Evolutionary conservation across 2,329 filamentous ascomycete species (phyloP).

Genomic region (Ilyonectria destructans): DNA sequence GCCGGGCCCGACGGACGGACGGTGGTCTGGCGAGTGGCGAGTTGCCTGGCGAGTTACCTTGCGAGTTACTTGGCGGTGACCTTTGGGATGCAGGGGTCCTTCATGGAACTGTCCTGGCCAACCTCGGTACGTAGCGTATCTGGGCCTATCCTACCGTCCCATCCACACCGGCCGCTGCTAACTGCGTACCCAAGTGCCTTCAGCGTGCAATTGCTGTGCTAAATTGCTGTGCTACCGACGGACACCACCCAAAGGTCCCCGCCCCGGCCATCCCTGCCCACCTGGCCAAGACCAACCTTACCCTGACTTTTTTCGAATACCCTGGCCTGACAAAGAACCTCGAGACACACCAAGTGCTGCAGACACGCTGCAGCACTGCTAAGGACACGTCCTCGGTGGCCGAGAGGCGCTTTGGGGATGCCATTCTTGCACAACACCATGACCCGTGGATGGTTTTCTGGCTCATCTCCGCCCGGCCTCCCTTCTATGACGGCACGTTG

Average conservation of each 20-base stretch:
- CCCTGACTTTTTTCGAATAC: constrained; percentile 3
- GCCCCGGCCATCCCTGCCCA: not conserved
- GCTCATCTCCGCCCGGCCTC: constrained; percentile 34
- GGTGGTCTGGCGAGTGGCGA: not conserved
- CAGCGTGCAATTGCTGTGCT: too few species aligned
- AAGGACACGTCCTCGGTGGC: not conserved
- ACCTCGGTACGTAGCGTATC: not conserved
- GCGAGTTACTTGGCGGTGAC: constrained; percentile 25
- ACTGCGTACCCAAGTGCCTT: too few species aligned
- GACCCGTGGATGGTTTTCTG: constrained; percentile 39
- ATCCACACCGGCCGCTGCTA: not conserved
- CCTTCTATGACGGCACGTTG: constrained; percentile 37
- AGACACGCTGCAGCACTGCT: not conserved
- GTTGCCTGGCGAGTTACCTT: not conserved
- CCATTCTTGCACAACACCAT: constrained; percentile 49
- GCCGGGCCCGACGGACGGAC: constrained; percentile 35
- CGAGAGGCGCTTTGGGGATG: constrained; percentile 32
- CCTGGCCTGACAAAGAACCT: constrained; percentile 9
- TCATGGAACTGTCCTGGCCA: not conserved
- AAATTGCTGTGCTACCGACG: too few species aligned
- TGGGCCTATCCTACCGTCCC: not conserved
- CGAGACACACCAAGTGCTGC: not conserved
- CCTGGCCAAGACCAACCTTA: constrained; percentile 1
- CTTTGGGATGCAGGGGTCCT: constrained; percentile 5
- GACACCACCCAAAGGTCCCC: not conserved